Evolutionary conservation across 768 basidiomycete genomes (phyloP).

Genomic region (Chlorophyllum brunneum): DNA sequence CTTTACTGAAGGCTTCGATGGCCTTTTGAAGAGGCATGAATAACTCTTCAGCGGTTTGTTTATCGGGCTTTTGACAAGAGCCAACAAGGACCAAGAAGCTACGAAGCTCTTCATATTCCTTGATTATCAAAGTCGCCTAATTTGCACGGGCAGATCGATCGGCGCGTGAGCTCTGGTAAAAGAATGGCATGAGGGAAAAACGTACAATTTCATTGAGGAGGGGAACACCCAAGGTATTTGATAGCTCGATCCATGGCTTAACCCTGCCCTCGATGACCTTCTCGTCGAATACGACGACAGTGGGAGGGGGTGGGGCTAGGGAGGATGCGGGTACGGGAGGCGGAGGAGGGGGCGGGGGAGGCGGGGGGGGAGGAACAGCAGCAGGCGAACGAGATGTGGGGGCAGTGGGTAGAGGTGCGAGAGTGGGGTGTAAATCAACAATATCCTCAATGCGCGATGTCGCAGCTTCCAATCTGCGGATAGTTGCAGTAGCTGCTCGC

Average conservation of each 20-base stretch:
- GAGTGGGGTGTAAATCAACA: conserved; percentile 41
- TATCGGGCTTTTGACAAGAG: conserved; percentile 77
- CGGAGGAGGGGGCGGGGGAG: conserved; percentile 19
- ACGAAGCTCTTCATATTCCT: conserved; percentile 66
- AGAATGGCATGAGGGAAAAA: conserved; percentile 3
- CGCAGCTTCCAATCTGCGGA: conserved; percentile 81
- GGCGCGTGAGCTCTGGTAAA: not conserved
- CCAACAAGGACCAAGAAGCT: conserved; percentile 63
- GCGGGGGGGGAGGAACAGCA: conserved; percentile 3
- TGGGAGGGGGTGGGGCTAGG: conserved; percentile 43
- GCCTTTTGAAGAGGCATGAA: conserved; percentile 66
- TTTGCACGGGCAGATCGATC: too few species aligned
- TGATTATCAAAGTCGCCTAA: conserved; percentile 67
- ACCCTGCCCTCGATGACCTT: conserved; percentile 70
- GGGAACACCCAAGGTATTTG: conserved; percentile 64
- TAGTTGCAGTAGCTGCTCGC: conserved; percentile 17
- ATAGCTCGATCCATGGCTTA: conserved; percentile 69
- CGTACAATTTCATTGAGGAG: conserved; percentile 76
- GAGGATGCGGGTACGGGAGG: conserved; percentile 32
- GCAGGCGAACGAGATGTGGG: conserved; percentile 11
- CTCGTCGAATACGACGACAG: conserved; percentile 71
- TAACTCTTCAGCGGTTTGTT: conserved; percentile 50
- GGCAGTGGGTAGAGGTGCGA: conserved; percentile 12
- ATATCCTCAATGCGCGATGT: conserved; percentile 93
- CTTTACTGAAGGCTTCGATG: conserved; percentile 71